Evolutionary conservation across 805 yeast species (phyloP), one percentile per base, ranked within the genome.

Genomic region (Jamesozyma jinghongensis): DNA sequence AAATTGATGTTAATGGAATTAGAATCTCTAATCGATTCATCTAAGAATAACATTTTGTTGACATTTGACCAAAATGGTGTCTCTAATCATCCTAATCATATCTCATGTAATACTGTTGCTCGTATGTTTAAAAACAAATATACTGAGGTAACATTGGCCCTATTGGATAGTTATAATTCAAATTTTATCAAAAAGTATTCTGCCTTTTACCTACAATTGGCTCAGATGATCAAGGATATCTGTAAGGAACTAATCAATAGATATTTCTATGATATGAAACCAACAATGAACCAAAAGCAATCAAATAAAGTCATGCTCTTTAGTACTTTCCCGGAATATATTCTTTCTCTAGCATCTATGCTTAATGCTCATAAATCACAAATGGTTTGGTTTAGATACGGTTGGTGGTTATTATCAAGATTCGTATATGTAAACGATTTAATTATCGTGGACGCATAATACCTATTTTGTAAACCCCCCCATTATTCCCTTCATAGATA

Each of bases 361-460:
- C 65, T 79, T 3, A 70, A 70, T 48, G 94, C 83, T 3, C 97
- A 92, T 62, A 69, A 70, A 46, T 77, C 94, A 2, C 98, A 92
- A 60, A 84, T 92, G 84, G 88, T 82, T 7, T 90, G 97, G 97
- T 92, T 81, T 60, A 71, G 98, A 49, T 84, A 83, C 66, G 80
- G 86, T 1, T 92, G 97, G 96, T 67, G 92, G 56, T 43, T 74
- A 5, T 61, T 79, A 13, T 81, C 95, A 44, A 69, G 88, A 46
- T 90, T 86, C 62, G 74, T 85, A 68, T 77, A 79, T 33, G 73
- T 74, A 38, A 88, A 90, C 61, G 87, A 84, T 52, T 66, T 85
- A 22, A 36, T 44, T 12, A 38, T 51, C 12, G 34, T 46, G n/a
- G n/a, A n/a, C n/a, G n/a, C n/a, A n/a, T n/a, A 31, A 14, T 14